These are phyloP conservation scores for Zymoseptoria ardabiliae DNA, from an alignment of 2,329 filamentous ascomycete genomes.

Conservation along the genomic window DNA sequence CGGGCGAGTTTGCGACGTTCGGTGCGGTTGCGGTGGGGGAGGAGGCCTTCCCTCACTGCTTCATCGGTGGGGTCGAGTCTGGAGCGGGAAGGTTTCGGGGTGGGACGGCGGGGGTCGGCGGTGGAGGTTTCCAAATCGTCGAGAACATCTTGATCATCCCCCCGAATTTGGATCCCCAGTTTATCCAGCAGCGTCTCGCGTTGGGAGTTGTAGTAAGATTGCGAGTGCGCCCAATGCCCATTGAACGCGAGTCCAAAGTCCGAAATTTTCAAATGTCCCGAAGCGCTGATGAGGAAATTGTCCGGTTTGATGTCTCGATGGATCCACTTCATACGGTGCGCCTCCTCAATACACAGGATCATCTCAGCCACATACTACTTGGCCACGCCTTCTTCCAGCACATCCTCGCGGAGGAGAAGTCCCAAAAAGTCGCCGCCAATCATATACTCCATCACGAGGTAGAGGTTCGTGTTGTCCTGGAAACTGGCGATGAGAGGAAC, in stretches of 20 bases:
- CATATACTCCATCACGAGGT: conserved; percentile 98
- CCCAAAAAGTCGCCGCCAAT: conserved; percentile 90
- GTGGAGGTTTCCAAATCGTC: conserved; percentile 31
- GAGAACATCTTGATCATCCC: conserved; percentile 63
- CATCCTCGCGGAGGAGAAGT: conserved; percentile 75
- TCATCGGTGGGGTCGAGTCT: conserved; percentile 21
- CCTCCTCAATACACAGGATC: conserved; percentile 89
- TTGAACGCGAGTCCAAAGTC: conserved; percentile 96
- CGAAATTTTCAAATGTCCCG: conserved; percentile 88
- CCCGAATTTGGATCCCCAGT: conserved; percentile 64
- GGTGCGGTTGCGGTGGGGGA: conserved; percentile 39
- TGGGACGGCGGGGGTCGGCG: conserved; percentile 7
- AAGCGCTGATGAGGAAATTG: conserved; percentile 85
- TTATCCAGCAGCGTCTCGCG: conserved; percentile 71
- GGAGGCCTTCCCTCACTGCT: conserved; percentile 27
- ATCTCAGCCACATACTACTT: conserved; percentile 92
- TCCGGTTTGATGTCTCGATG: conserved; percentile 96
- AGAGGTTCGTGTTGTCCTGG: conserved; percentile 75
- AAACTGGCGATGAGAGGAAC: conserved; percentile 84
- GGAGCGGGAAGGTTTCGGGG: conserved; percentile 3
- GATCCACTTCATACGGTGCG: conserved; percentile 80
- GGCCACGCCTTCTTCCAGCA: conserved; percentile 68
- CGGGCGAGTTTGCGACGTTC: conserved; percentile 64
- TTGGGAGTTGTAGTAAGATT: conserved; percentile 76
- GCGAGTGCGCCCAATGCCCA: conserved; percentile 89